These are phyloP conservation scores for Thelonectria discophora DNA, from an alignment of 2,329 filamentous ascomycete species.

Conservation along the genomic window DNA sequence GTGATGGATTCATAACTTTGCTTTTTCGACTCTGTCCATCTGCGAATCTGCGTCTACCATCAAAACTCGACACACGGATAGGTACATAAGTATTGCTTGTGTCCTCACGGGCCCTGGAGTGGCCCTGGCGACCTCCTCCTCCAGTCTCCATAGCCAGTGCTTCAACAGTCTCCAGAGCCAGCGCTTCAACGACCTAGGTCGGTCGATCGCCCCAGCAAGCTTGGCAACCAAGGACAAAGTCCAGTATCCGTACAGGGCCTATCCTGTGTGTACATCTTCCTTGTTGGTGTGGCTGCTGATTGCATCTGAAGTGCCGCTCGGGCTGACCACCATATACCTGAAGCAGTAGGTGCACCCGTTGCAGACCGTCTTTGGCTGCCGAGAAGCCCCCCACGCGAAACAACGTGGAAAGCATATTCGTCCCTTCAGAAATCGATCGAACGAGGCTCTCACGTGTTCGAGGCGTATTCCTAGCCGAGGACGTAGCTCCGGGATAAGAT, in stretches of 20 bases:
- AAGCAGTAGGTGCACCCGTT: slow-evolving; percentile 18
- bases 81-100: slow-evolving; percentile 30
- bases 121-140: slow-evolving; percentile 34
- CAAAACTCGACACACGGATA: slow-evolving; percentile 27
- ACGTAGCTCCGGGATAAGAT: slow-evolving; percentile 17
- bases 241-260: no score
- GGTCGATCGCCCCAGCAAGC: slow-evolving; percentile 38
- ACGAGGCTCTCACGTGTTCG: slow-evolving; percentile 6
- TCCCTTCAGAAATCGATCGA: slow-evolving; percentile 15
- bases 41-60: slow-evolving; percentile 26
- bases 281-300: slow-evolving; percentile 29
- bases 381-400: slow-evolving; percentile 31
- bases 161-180: slow-evolving; percentile 32
- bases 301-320: slow-evolving; percentile 29
- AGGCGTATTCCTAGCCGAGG: slow-evolving; percentile 12
- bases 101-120: slow-evolving; percentile 36
- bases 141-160: slow-evolving; percentile 36
- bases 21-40: slow-evolving; percentile 32
- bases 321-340: slow-evolving; percentile 6
- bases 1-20: slow-evolving; percentile 18
- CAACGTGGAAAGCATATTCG: slow-evolving; percentile 17
- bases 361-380: slow-evolving; percentile 13
- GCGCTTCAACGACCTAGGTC: slow-evolving; percentile 32
- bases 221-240: slow-evolving; percentile 16
- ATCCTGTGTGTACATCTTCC: slow-evolving; percentile 5